Percentiles rank a stretch among this genome's conserved stretches.
Conservation (phyloP, 2,329 filamentous ascomycete species). For the Aureobasidium musti region DNA sequence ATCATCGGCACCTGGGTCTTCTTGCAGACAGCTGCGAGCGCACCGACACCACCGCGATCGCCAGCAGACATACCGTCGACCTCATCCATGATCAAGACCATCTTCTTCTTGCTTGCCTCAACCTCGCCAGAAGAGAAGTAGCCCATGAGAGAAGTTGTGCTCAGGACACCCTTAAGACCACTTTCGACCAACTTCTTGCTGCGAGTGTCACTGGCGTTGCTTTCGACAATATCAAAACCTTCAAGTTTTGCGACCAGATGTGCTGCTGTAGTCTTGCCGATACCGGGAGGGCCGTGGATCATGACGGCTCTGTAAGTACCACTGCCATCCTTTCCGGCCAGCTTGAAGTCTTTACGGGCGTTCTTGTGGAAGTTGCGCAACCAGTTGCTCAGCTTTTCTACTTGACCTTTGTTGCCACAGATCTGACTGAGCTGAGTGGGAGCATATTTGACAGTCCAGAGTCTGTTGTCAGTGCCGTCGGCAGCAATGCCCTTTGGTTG, state of each 20-base stretch:
- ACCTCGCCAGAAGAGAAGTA: constrained; percentile 87
- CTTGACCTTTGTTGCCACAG: constrained; percentile 87
- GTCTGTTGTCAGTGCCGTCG: constrained; percentile 57
- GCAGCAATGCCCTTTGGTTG: constrained; percentile 37
- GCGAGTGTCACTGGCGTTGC: constrained; percentile 90
- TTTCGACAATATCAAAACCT: constrained; percentile 91
- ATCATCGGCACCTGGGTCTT: constrained; percentile 95
- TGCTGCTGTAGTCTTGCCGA: constrained; percentile 96
- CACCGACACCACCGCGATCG: constrained; percentile 92
- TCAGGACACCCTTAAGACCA: constrained; percentile 84
- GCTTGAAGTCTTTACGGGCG: constrained; percentile 78
- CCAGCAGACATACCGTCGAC: constrained; percentile 99
- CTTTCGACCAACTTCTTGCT: constrained; percentile 95
- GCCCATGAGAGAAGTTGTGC: constrained; percentile 88
- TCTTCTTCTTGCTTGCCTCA: constrained; percentile 81
- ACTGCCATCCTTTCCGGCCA: constrained; percentile 78
- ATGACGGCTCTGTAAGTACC: constrained; percentile 87
- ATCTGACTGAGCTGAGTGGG: constrained; percentile 83
- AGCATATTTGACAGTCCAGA: constrained; percentile 96
- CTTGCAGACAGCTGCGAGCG: constrained; percentile 89
- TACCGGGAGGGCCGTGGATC: constrained; percentile 90
- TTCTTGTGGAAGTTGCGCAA: constrained; percentile 77
- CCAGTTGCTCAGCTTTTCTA: constrained; percentile 90
- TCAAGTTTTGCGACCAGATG: constrained; percentile 91
- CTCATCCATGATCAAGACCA: constrained; percentile 97